A percentile compares a stretch with the other conserved stretches of the same genome.
phyloP scores from a whole-genome alignment of 306 rosid species.

The Quercus agrifolia region DNA sequence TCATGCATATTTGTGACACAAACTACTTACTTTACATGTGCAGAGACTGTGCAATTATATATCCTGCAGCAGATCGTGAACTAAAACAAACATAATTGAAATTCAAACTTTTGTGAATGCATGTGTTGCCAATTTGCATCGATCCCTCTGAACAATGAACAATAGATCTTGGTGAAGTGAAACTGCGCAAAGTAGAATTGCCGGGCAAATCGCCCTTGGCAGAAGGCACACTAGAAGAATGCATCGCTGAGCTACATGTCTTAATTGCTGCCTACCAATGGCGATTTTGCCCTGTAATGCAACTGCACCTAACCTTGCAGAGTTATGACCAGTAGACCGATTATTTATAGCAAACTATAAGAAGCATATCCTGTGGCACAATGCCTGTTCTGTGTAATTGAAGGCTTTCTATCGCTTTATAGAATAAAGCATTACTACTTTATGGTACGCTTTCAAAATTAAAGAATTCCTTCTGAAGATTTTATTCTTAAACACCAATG shows the following conservation, averaged over 20 bases:
- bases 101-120: too few relatives aligned
- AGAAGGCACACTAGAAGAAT: constrained; percentile 20
- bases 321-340: background rate
- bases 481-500: background rate
- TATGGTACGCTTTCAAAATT: background rate
- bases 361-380: constrained; percentile 53
- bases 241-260: background rate
- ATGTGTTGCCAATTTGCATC: background rate
- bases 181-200: constrained; percentile 24
- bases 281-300: constrained; percentile 62
- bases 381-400: constrained; percentile 24
- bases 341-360: constrained; percentile 11
- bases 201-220: constrained; percentile 78
- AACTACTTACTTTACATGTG: too few relatives aligned
- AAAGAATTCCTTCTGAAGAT: background rate
- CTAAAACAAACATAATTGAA: too few relatives aligned
- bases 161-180: constrained; percentile 7
- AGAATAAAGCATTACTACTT: constrained; percentile 23
- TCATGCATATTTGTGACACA: too few relatives aligned
- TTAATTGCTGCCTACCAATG: constrained; percentile 55
- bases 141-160: background rate
- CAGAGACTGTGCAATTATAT: background rate
- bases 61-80: background rate
- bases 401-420: constrained; percentile 30
- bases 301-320: constrained; percentile 23